Conservation (phyloP, 768 basidiomycete species). For the Fomitopsis serialis region DNA sequence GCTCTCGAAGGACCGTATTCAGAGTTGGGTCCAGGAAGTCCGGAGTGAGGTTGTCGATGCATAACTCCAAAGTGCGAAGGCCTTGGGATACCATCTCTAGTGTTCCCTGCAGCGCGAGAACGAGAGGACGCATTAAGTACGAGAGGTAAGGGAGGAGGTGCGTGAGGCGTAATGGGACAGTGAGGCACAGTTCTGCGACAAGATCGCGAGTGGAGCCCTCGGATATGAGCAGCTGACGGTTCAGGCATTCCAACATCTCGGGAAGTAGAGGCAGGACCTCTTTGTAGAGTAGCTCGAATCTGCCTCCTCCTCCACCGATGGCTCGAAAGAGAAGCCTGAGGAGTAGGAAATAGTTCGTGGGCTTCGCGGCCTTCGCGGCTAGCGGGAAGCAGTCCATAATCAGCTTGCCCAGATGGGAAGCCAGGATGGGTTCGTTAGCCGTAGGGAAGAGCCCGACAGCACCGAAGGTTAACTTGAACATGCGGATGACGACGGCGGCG, state of each 20-base stretch:
- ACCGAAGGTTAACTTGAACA: constrained; percentile 94
- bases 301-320: constrained; percentile 86
- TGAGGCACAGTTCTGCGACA: constrained; percentile 95
- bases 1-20: constrained; percentile 83
- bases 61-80: constrained; percentile 93
- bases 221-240: constrained; percentile 82
- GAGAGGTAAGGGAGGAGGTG: constrained; percentile 93
- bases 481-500: constrained; percentile 78
- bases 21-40: constrained; percentile 97
- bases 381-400: constrained; percentile 96
- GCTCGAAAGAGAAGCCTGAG: constrained; percentile 89
- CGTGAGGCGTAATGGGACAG: constrained; percentile 91
- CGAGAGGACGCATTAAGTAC: constrained; percentile 95
- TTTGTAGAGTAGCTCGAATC: constrained; percentile 92
- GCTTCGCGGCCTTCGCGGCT: constrained; percentile 86
- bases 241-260: constrained; percentile 94
- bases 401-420: constrained; percentile 84
- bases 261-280: constrained; percentile 94
- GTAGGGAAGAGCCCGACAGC: constrained; percentile 72
- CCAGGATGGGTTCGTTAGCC: constrained; percentile 88
- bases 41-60: constrained; percentile 96
- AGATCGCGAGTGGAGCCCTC: constrained; percentile 83
- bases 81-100: constrained; percentile 94
- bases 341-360: constrained; percentile 89
- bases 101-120: constrained; percentile 81